A percentile compares a stretch with the other conserved stretches of the same genome.
phyloP scores from a whole-genome alignment of 2,329 filamentous ascomycete species.

The Fusarium liriodendri region DNA sequence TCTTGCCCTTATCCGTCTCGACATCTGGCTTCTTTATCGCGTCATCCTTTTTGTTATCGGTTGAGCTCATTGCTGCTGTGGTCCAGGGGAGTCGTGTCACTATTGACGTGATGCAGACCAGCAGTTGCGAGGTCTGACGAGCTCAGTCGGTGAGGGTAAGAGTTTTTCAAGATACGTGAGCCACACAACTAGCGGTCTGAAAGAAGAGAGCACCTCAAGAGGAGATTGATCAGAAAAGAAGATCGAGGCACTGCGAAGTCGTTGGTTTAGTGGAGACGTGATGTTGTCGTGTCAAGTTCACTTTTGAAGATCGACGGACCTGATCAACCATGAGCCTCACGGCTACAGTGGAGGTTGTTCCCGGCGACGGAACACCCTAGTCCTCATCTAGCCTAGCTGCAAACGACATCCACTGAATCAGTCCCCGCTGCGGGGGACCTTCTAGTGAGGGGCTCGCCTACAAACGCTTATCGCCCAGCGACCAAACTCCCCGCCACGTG shows the following conservation, averaged over 20 bases:
- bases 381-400: constrained; percentile 2
- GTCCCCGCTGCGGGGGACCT: constrained; percentile 26
- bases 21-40: background rate
- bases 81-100: background rate
- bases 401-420: background rate
- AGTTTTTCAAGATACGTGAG: background rate
- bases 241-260: too few species aligned
- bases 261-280: background rate
- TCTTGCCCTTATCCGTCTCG: background rate
- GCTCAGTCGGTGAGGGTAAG: background rate
- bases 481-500: background rate
- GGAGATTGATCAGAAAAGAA: too few species aligned
- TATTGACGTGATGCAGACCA: background rate
- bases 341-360: constrained; percentile 6
- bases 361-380: constrained; percentile 1
- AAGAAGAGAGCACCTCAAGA: background rate
- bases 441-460: constrained; percentile 15
- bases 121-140: background rate
- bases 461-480: background rate
- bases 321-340: constrained; percentile 11
- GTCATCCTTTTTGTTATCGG: constrained; percentile 1
- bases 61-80: constrained; percentile 8
- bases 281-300: background rate
- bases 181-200: background rate
- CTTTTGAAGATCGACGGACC: background rate